These are phyloP conservation scores for Amylocystis lapponica DNA, from an alignment of 768 basidiomycete species.

Conservation along the genomic window DNA sequence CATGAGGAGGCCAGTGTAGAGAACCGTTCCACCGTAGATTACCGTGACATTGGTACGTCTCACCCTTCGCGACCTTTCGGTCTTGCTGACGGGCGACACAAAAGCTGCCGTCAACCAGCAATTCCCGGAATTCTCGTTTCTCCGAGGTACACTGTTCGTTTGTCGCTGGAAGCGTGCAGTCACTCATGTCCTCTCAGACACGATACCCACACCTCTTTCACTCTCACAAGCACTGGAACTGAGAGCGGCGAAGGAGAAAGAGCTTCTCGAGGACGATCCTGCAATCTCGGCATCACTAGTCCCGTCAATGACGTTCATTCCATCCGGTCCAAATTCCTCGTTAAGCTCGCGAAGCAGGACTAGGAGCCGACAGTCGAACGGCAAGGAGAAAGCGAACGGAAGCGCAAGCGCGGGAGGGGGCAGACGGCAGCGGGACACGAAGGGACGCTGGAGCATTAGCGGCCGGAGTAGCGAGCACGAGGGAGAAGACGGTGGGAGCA, in stretches of 20 bases:
- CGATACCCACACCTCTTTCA: conserved; percentile 57
- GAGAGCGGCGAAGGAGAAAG: conserved; percentile 47
- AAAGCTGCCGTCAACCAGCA: conserved; percentile 54
- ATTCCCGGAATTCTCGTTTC: conserved; percentile 67
- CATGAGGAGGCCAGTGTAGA: conserved; percentile 58
- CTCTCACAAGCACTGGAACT: conserved; percentile 54
- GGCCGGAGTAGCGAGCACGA: not conserved
- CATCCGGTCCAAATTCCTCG: conserved; percentile 3
- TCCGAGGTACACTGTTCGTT: conserved; percentile 43
- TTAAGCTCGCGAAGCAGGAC: not conserved
- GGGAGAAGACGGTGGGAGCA: not conserved
- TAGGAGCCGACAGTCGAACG: conserved; percentile 3
- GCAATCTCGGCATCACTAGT: conserved; percentile 11
- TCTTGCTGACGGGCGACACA: not conserved
- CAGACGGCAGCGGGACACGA: conserved; percentile 9
- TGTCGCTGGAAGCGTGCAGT: not conserved
- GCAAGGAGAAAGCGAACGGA: conserved; percentile 1
- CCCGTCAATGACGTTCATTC: conserved; percentile 3
- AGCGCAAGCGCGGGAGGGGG: conserved; percentile 5
- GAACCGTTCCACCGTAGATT: conserved; percentile 53
- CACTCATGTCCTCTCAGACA: conserved; percentile 38
- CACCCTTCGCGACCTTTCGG: conserved; percentile 4
- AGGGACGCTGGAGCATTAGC: conserved; percentile 12
- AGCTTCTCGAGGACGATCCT: conserved; percentile 43
- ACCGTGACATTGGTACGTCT: conserved; percentile 69